phyloP scores from a whole-genome alignment of 768 basidiomycete genomes.

The Candolleomyces aberdarensis region DNA sequence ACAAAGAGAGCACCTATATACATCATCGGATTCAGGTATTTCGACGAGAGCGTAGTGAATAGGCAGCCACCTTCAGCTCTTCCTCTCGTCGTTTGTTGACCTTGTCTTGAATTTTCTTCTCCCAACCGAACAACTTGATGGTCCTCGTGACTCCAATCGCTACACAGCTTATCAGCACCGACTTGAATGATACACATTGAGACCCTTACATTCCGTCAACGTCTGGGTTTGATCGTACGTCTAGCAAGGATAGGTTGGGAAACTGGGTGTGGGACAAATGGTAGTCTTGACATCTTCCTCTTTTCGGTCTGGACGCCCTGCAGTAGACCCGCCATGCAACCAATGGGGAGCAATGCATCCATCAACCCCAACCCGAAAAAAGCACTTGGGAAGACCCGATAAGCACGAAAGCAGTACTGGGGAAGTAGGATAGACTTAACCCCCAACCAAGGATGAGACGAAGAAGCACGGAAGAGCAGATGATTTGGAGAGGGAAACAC shows the following conservation, averaged over 20 bases:
- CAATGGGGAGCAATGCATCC: constrained; percentile 22
- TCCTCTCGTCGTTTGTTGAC: constrained; percentile 58
- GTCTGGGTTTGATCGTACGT: constrained; percentile 60
- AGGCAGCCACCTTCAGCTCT: constrained; percentile 50
- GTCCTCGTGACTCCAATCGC: constrained; percentile 60
- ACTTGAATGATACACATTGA: neutral
- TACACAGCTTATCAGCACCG: constrained; percentile 17
- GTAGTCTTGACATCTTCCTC: constrained; percentile 52
- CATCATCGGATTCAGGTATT: neutral
- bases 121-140: constrained; percentile 74
- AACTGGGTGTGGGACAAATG: constrained; percentile 45
- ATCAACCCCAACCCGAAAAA: constrained; percentile 6
- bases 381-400: neutral
- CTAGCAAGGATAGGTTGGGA: constrained; percentile 24
- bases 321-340: constrained; percentile 32
- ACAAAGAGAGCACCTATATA: neutral
- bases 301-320: constrained; percentile 48
- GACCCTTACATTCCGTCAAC: constrained; percentile 55
- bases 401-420: neutral
- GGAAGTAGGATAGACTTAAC: constrained; percentile 16
- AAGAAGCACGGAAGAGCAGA: constrained; percentile 39
- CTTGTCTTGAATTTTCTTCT: constrained; percentile 52
- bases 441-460: constrained; percentile 46
- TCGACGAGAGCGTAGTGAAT: neutral
- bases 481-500: constrained; percentile 40